A percentile compares a stretch with the other conserved stretches of the same genome.
Conservation (phyloP, 495 filamentous ascomycete species). For the Penicillium lividum region DNA sequence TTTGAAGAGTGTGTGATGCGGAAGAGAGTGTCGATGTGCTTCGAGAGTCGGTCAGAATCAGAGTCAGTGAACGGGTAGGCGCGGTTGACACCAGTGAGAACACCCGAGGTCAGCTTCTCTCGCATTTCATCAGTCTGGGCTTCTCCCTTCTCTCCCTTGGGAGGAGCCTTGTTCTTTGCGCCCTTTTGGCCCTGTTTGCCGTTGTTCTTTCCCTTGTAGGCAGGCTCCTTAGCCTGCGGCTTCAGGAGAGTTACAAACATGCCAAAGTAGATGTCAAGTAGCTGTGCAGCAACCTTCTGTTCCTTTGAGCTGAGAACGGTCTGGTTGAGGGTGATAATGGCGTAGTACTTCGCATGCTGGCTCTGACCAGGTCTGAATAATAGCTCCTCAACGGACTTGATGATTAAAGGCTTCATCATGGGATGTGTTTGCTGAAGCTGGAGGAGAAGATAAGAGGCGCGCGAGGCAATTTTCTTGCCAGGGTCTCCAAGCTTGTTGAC, state of each 20-base stretch:
- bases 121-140: constrained; percentile 65
- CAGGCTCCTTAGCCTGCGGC: constrained; percentile 41
- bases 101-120: constrained; percentile 87
- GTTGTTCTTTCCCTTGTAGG: constrained; percentile 26
- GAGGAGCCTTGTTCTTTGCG: constrained; percentile 44
- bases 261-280: constrained; percentile 87
- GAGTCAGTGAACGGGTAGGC: constrained; percentile 89
- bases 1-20: constrained; percentile 95
- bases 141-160: constrained; percentile 53
- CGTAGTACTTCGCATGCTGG: constrained; percentile 88
- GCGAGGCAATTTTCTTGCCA: constrained; percentile 90
- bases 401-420: constrained; percentile 86
- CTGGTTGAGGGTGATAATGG: constrained; percentile 94
- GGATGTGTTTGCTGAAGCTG: constrained; percentile 87
- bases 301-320: constrained; percentile 85
- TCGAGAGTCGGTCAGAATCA: constrained; percentile 74
- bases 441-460: constrained; percentile 87
- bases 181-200: constrained; percentile 22
- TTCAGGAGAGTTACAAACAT: constrained; percentile 79
- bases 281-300: constrained; percentile 73
- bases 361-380: constrained; percentile 85
- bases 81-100: constrained; percentile 92
- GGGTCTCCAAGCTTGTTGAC: constrained; percentile 96
- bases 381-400: constrained; percentile 83
- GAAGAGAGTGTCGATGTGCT: constrained; percentile 91